Evolutionary conservation across 2,329 filamentous ascomycete genomes (phyloP), one percentile per base, ranked within the genome.

Genomic region (Pseudocercospora fijiensis): DNA sequence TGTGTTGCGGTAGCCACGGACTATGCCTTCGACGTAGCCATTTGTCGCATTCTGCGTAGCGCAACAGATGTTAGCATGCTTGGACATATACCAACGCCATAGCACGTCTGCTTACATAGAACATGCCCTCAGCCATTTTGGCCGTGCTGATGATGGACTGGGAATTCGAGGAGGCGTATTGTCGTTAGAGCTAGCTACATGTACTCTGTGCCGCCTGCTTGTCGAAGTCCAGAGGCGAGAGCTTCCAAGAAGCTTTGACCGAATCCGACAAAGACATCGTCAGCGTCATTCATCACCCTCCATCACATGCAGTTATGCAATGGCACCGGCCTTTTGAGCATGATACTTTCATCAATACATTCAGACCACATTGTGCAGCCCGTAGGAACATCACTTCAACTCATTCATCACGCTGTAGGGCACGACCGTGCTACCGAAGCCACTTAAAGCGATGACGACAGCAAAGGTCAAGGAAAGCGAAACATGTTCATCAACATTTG

Each of bases 1-100:
- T 75, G 89, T 86, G 80, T 98, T 99, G 76, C 94, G 90, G 81
- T 98, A 99, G 69, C 95, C 95, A 74, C 95, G 91, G 74, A 98
- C 92, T 77, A 99, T 93, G 78, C 95, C 95, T 81, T 99, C 95
- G 77, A 98, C 88, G 80, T 96, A 98, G 81, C 93, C 96, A 74
- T 65, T 78, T 28, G 78, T 78, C 70, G 79, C 79, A 60, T 82
- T 81, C 63, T 82, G 76, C 67, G 53, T 81, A 75, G 68, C 78
- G 30, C 77, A 76, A 57, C 41, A 73, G 72, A 26, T 7, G 62
- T 67, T 58, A 66, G 65, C 45, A 41, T 41, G 4, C 13, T 16
- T 18, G 3, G 37, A 41, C 33, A 16, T 16, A 1, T 16, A 6
- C 33, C 33, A 13, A 5, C 4, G 5, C 37, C 4, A 41, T 18